Evolutionary conservation across 2,329 filamentous ascomycete genomes (phyloP).

Genomic region (Chaetomium strumarium): DNA sequence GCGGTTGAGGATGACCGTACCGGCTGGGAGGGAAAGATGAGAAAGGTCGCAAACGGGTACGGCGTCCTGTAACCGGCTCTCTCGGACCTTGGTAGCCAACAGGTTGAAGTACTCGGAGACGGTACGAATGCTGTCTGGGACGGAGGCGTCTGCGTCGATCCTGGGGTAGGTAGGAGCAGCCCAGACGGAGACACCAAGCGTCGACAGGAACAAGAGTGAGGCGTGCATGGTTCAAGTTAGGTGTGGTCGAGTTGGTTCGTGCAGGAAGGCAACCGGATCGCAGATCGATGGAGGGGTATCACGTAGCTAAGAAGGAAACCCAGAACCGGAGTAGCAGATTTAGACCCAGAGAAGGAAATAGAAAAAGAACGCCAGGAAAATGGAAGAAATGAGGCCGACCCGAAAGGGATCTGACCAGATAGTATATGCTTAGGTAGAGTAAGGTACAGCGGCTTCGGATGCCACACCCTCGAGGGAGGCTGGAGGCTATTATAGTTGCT

Average conservation of each 20-base stretch:
- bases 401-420: conserved; percentile 14
- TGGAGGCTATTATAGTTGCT: conserved; percentile 19
- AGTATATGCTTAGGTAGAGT: conserved; percentile 17
- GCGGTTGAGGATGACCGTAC: conserved; percentile 32
- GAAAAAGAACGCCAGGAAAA: conserved; percentile 2
- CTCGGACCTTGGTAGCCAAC: conserved; percentile 49
- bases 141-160: conserved; percentile 30
- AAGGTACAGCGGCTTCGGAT: conserved; percentile 6
- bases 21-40: conserved; percentile 43
- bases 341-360: conserved; percentile 15
- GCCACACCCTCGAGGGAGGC: background rate
- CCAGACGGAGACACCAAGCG: conserved; percentile 40
- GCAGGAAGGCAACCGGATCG: background rate
- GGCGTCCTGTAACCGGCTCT: conserved; percentile 35
- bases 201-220: conserved; percentile 42
- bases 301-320: conserved; percentile 13
- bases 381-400: conserved; percentile 17
- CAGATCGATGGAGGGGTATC: conserved; percentile 3
- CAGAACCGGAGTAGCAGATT: conserved; percentile 12
- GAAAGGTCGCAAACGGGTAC: conserved; percentile 50
- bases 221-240: conserved; percentile 43
- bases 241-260: conserved; percentile 5
- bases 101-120: conserved; percentile 57
- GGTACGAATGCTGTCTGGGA: conserved; percentile 38
- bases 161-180: conserved; percentile 45